These are phyloP conservation scores for Tulasnella calospora DNA, from an alignment of 768 basidiomycete genomes.

Conservation along the genomic window DNA sequence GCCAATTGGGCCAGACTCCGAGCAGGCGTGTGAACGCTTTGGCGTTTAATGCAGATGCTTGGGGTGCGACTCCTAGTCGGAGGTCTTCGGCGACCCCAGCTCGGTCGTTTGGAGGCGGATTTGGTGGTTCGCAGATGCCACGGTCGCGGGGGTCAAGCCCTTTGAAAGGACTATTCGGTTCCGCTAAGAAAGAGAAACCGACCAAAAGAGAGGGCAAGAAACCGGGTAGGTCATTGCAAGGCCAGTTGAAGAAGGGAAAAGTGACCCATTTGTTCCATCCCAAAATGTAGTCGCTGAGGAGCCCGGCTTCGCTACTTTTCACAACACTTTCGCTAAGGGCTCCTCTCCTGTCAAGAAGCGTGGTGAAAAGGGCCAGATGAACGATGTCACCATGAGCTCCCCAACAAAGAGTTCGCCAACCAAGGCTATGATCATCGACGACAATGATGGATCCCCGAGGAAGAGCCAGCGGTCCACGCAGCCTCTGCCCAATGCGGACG, in stretches of 20 bases:
- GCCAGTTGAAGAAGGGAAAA: background rate
- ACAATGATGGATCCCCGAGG: background rate
- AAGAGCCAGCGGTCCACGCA: background rate
- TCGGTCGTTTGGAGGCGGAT: background rate
- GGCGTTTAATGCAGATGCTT: background rate
- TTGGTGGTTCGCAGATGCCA: background rate
- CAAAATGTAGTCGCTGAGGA: background rate
- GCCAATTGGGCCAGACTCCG: slow-evolving; percentile 9
- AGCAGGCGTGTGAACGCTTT: background rate
- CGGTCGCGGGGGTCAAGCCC: background rate
- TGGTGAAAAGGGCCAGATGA: background rate
- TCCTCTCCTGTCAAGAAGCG: slow-evolving; percentile 19
- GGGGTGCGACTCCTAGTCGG: background rate
- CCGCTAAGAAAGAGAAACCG: background rate
- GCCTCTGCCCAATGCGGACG: background rate
- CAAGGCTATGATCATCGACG: background rate
- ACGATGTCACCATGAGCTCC: background rate
- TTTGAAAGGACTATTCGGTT: background rate
- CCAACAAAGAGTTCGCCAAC: slow-evolving; percentile 1
- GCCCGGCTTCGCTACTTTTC: background rate
- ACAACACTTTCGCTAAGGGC: slow-evolving; percentile 23
- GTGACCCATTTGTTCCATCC: background rate
- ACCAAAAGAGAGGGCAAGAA: background rate
- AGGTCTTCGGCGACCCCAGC: background rate
- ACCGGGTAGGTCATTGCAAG: background rate